Evolutionary conservation across 2,329 filamentous ascomycete genomes (phyloP).

Genomic region (Ophiostoma novo-ulmi): DNA sequence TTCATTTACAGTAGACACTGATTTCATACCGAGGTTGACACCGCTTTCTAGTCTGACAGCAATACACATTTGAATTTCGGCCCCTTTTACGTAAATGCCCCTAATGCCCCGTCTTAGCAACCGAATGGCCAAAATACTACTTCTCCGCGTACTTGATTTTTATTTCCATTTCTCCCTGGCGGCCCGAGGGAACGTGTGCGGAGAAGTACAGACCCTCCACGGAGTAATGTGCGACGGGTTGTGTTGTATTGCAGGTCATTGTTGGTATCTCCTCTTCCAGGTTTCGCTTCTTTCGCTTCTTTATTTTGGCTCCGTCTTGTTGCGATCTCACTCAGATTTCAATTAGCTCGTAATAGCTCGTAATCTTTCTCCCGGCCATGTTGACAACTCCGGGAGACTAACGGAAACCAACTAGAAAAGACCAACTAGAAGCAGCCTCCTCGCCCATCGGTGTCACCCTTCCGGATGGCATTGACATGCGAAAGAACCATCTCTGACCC

Average conservation of each 20-base stretch:
- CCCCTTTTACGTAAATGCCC: neutral
- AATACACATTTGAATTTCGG: neutral
- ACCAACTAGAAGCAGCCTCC: neutral
- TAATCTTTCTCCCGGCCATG: too few species aligned
- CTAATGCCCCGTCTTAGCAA: neutral
- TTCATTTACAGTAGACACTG: too few species aligned
- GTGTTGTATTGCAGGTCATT: neutral
- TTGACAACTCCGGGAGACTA: neutral
- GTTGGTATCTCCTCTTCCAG: neutral
- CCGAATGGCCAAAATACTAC: neutral
- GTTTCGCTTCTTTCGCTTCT: too few species aligned
- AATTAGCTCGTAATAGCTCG: too few species aligned
- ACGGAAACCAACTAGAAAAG: neutral
- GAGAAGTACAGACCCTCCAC: neutral
- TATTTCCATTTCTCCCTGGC: conserved; percentile 3
- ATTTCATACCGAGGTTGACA: too few species aligned
- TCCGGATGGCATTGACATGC: neutral
- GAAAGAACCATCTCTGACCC: neutral
- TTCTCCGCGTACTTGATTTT: neutral
- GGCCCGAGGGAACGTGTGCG: conserved; percentile 8
- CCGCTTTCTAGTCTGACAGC: too few species aligned
- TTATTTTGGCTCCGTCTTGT: too few species aligned
- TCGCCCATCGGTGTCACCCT: neutral
- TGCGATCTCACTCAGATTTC: too few species aligned
- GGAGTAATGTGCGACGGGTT: neutral